Evolutionary conservation across 306 rosid genomes (phyloP).

Genomic region (Fragaria ananassa): DNA sequence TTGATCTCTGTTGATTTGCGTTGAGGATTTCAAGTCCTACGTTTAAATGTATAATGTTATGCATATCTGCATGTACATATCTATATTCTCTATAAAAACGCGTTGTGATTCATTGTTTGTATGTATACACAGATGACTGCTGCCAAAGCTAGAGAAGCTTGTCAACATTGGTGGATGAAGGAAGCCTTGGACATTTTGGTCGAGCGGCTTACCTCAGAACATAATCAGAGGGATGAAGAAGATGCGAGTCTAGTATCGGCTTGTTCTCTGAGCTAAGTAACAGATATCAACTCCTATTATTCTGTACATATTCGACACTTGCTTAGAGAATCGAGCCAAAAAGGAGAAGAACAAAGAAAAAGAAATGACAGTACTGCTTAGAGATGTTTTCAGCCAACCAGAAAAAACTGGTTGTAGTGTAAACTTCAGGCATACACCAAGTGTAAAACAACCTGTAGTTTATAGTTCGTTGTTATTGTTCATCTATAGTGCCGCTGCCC

Average conservation of each 20-base stretch:
- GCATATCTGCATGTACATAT: not conserved
- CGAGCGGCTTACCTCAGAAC: constrained; percentile 41
- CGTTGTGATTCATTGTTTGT: not conserved
- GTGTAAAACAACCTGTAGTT: not conserved
- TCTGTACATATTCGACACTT: constrained; percentile 9
- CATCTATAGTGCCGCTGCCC: not conserved
- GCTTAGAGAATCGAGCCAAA: not conserved
- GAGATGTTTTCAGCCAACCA: not conserved
- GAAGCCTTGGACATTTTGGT: constrained; percentile 89
- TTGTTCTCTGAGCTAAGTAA: constrained; percentile 23
- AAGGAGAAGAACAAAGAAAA: too few species aligned
- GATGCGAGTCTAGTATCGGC: constrained; percentile 1
- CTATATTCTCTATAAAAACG: not conserved
- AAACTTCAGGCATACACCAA: constrained; percentile 1
- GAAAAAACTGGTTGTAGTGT: not conserved
- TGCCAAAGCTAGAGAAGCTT: constrained; percentile 71
- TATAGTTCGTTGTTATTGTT: not conserved
- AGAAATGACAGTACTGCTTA: not conserved
- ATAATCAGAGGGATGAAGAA: constrained; percentile 19
- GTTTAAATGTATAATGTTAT: not conserved
- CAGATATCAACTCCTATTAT: not conserved
- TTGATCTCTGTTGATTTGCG: not conserved
- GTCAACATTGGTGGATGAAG: constrained; percentile 99
- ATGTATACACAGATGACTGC: constrained; percentile 61
- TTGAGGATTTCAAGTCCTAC: not conserved